Evolutionary conservation across 768 basidiomycete species (phyloP).

Genomic region (Lentinula detonsa): DNA sequence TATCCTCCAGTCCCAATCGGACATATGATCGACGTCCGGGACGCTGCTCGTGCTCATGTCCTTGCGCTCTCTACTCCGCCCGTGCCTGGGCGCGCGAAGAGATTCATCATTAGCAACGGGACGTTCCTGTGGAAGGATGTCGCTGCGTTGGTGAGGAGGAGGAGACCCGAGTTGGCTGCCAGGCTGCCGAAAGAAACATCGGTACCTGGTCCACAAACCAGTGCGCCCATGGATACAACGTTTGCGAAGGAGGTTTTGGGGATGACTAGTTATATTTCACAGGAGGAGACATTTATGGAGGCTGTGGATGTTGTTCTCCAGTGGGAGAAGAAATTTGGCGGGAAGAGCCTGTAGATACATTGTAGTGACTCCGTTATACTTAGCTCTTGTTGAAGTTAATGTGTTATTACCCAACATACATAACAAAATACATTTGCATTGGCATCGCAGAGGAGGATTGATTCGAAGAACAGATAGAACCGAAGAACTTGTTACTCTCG

Average conservation of each 20-base stretch:
- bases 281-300: slow-evolving; percentile 5
- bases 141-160: background rate
- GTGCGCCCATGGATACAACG: slow-evolving; percentile 5
- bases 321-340: slow-evolving; percentile 9
- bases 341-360: background rate
- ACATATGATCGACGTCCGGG: slow-evolving; percentile 12
- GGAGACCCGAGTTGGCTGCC: slow-evolving; percentile 1
- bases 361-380: too few species aligned
- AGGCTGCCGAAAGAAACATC: slow-evolving; percentile 1
- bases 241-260: slow-evolving; percentile 4
- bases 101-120: background rate
- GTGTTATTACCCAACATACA: too few species aligned
- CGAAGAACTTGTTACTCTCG: too few species aligned
- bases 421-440: too few species aligned
- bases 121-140: slow-evolving; percentile 4
- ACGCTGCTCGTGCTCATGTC: slow-evolving; percentile 9
- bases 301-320: background rate
- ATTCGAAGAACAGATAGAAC: too few species aligned
- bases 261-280: background rate
- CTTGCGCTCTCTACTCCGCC: slow-evolving; percentile 6
- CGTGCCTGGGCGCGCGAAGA: background rate
- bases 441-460: too few species aligned
- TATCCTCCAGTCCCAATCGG: slow-evolving; percentile 4
- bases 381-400: too few species aligned
- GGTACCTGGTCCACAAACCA: background rate